These are phyloP conservation scores for Russula foetens DNA, from an alignment of 768 basidiomycete genomes.

Conservation along the genomic window DNA sequence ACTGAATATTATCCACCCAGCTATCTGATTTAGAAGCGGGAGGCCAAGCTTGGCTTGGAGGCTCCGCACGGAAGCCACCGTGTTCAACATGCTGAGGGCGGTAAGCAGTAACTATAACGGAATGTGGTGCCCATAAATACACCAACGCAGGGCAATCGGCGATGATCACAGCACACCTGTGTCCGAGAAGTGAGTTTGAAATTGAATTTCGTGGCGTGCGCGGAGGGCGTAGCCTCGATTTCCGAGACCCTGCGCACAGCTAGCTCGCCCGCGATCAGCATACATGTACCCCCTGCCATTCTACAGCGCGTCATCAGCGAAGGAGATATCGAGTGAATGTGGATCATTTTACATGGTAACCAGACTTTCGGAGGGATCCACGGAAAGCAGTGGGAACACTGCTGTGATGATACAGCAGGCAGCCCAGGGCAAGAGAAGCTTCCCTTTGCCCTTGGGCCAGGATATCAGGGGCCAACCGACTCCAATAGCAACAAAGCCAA, in stretches of 20 bases:
- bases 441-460: slow-evolving; percentile 35
- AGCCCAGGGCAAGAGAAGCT: slow-evolving; percentile 36
- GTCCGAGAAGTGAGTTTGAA: not conserved
- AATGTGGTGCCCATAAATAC: not conserved
- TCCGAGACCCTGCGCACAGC: slow-evolving; percentile 3
- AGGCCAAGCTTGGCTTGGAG: slow-evolving; percentile 62
- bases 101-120: slow-evolving; percentile 37
- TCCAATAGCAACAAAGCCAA: slow-evolving; percentile 54
- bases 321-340: not conserved
- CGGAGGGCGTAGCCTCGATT: not conserved
- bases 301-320: not conserved
- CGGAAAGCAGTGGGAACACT: slow-evolving; percentile 62
- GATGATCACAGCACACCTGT: not conserved
- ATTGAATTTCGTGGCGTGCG: not conserved
- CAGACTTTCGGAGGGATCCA: slow-evolving; percentile 63
- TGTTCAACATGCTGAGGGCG: slow-evolving; percentile 41
- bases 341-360: slow-evolving; percentile 44
- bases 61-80: slow-evolving; percentile 46
- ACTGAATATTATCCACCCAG: slow-evolving; percentile 64
- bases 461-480: slow-evolving; percentile 51
- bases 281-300: slow-evolving; percentile 36
- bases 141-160: not conserved
- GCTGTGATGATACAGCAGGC: slow-evolving; percentile 44
- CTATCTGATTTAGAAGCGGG: slow-evolving; percentile 47
- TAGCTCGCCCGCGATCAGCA: slow-evolving; percentile 27